phyloP scores from a whole-genome alignment of 208 protist species.

The Hexamita inflata region DNA sequence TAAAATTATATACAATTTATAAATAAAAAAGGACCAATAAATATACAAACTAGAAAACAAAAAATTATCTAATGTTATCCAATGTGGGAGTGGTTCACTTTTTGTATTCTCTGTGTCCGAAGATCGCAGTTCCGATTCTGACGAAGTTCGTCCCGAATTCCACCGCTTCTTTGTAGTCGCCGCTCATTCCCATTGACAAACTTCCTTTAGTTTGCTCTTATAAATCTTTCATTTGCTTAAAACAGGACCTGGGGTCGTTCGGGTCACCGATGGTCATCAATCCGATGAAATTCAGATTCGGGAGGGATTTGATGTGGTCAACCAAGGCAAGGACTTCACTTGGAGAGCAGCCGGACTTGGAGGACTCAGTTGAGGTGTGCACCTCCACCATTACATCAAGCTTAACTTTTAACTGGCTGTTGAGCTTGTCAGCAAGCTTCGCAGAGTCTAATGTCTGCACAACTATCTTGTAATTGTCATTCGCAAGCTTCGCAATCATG shows the following conservation, averaged over 20 bases:
- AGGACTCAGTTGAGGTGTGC: conserved; percentile 73
- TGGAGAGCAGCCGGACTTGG: conserved; percentile 18
- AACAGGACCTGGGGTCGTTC: conserved; percentile 34
- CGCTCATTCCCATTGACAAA: conserved; percentile 85
- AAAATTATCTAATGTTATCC: no score
- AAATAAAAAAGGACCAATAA: no score
- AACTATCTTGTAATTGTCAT: no score
- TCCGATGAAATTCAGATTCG: conserved; percentile 61
- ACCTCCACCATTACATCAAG: conserved; percentile 72
- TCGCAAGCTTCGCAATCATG: conserved; percentile 54
- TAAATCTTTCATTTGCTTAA: conserved; percentile 15
- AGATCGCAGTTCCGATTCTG: conserved; percentile 73
- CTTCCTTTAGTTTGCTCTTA: conserved; percentile 52
- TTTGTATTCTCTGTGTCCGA: conserved; percentile 73
- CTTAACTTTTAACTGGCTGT: conserved; percentile 44
- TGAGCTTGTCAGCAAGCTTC: conserved; percentile 66
- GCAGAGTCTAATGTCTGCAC: conserved; percentile 71
- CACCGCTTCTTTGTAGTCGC: conserved; percentile 76
- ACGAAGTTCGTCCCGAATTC: conserved; percentile 71
- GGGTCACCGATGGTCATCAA: conserved; percentile 86
- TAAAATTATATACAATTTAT: no score
- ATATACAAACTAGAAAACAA: no score
- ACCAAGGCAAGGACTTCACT: neutral
- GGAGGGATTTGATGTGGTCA: neutral
- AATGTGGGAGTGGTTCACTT: no score